Conservation (phyloP, 768 basidiomycete genomes). For the Psilocybe azurescens region DNA sequence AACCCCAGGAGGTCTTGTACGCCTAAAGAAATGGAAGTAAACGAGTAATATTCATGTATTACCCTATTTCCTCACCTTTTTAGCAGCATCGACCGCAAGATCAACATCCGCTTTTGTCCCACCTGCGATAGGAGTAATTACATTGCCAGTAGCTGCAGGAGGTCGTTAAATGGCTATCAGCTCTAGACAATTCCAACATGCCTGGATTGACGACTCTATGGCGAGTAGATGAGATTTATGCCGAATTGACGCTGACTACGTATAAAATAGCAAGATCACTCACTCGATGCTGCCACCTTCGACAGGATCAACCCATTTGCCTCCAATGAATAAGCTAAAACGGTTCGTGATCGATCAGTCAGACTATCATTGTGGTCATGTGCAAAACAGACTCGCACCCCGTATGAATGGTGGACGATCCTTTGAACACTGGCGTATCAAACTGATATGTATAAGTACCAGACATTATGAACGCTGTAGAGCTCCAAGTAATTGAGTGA, state of each 20-base stretch:
- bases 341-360: too few relatives aligned
- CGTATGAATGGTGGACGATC: slow-evolving; percentile 55
- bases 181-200: slow-evolving; percentile 18
- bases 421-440: slow-evolving; percentile 58
- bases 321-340: slow-evolving; percentile 69
- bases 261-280: slow-evolving; percentile 26
- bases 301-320: slow-evolving; percentile 67
- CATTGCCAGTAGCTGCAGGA: slow-evolving; percentile 25
- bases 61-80: slow-evolving; percentile 30
- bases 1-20: slow-evolving; percentile 67
- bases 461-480: slow-evolving; percentile 30
- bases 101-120: slow-evolving; percentile 76
- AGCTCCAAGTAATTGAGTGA: too few relatives aligned
- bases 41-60: neutral
- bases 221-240: neutral
- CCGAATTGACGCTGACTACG: neutral
- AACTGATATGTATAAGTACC: slow-evolving; percentile 53
- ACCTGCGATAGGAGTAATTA: slow-evolving; percentile 55
- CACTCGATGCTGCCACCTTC: slow-evolving; percentile 69
- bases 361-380: too few relatives aligned
- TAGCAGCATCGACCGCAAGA: slow-evolving; percentile 68
- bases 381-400: slow-evolving; percentile 37
- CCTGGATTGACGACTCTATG: slow-evolving; percentile 60
- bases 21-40: slow-evolving; percentile 20
- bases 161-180: too few relatives aligned